Conservation (phyloP, 2,329 filamentous ascomycete genomes). For the Aspergillus quadrilineatus region DNA sequence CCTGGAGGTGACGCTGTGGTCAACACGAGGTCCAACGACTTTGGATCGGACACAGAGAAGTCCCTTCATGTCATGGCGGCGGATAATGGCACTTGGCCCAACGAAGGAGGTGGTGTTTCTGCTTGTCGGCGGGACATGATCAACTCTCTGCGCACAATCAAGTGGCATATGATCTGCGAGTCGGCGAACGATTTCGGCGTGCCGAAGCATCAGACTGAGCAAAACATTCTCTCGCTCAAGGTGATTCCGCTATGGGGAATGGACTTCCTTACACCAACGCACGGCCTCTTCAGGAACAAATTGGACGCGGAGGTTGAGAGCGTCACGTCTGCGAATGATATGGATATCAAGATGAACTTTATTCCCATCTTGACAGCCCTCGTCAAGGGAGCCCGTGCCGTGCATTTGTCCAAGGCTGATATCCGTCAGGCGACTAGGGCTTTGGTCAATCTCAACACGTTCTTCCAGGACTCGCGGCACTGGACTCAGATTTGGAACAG, state of each 20-base stretch:
- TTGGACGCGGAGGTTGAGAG: slow-evolving; percentile 53
- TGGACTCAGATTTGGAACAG: slow-evolving; percentile 51
- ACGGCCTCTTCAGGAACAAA: slow-evolving; percentile 56
- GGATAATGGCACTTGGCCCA: slow-evolving; percentile 55
- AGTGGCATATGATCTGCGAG: slow-evolving; percentile 57
- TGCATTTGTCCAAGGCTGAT: slow-evolving; percentile 43
- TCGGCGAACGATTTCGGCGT: slow-evolving; percentile 57
- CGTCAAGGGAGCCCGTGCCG: slow-evolving; percentile 52
- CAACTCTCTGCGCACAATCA: slow-evolving; percentile 54
- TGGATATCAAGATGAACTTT: slow-evolving; percentile 55
- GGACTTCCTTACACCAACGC: slow-evolving; percentile 53
- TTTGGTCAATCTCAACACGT: slow-evolving; percentile 50
- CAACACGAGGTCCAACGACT: slow-evolving; percentile 50
- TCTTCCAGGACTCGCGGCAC: slow-evolving; percentile 51
- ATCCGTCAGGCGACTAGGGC: slow-evolving; percentile 50
- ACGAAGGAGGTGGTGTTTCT: slow-evolving; percentile 56
- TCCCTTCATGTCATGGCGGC: slow-evolving; percentile 54
- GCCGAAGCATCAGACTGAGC: slow-evolving; percentile 56
- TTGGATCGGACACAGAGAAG: slow-evolving; percentile 50
- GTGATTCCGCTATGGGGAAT: slow-evolving; percentile 57
- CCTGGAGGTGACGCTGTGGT: slow-evolving; percentile 55
- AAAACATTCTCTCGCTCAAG: slow-evolving; percentile 56
- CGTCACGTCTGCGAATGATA: slow-evolving; percentile 46
- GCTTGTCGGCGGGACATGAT: slow-evolving; percentile 57
- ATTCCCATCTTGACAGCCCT: slow-evolving; percentile 53